Conservation (phyloP, 75 land plant species). For the Pseudotsuga menziesii region DNA sequence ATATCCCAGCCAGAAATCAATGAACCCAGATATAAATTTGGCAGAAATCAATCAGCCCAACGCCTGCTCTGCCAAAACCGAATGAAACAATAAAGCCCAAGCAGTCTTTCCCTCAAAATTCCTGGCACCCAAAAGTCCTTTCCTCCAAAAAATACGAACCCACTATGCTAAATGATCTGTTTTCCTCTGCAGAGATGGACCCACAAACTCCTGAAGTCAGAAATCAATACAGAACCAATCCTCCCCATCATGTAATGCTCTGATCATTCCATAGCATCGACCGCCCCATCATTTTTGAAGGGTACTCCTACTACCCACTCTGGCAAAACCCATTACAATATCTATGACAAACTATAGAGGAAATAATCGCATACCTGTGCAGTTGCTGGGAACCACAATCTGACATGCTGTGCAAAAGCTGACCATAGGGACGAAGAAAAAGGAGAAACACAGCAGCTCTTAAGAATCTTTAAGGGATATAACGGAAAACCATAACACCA, state of each 20-base stretch:
- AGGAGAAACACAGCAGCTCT: background rate
- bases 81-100: background rate
- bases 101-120: background rate
- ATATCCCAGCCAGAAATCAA: background rate
- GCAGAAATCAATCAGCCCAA: background rate
- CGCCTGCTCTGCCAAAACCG: background rate
- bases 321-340: background rate
- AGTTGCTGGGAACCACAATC: conserved; percentile 12
- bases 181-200: background rate
- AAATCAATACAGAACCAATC: background rate
- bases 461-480: conserved; percentile 6
- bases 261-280: conserved; percentile 7
- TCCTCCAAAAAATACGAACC: background rate
- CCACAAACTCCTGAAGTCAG: background rate
- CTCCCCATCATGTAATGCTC: conserved; percentile 5
- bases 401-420: conserved; percentile 15
- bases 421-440: background rate
- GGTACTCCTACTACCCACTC: background rate
- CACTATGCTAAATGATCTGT: background rate
- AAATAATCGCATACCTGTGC: conserved; percentile 1
- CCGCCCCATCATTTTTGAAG: background rate
- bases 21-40: background rate
- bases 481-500: conserved; percentile 10
- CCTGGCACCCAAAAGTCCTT: background rate
- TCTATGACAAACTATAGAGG: background rate